These are phyloP conservation scores for Globisporangium sylvaticum DNA, from an alignment of 352 stramenopile genomes.

Conservation along the genomic window DNA sequence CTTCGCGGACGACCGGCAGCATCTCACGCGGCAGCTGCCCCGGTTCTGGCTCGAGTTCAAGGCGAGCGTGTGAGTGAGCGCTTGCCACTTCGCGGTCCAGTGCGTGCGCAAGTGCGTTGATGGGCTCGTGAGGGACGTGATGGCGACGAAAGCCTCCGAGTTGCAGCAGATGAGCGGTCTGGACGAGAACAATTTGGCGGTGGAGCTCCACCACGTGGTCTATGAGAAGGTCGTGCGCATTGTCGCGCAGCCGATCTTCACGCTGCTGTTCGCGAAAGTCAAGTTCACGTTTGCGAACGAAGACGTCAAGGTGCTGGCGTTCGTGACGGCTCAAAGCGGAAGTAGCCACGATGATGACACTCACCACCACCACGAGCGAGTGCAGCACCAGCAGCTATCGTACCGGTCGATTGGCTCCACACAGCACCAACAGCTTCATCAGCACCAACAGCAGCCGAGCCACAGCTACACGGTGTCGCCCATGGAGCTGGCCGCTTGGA, in stretches of 20 bases:
- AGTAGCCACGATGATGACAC: background rate
- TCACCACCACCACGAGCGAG: background rate
- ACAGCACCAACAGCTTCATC: conserved; percentile 15
- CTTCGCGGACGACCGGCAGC: conserved; percentile 39
- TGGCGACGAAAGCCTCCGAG: conserved; percentile 33
- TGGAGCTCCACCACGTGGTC: conserved; percentile 26
- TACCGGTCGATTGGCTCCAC: conserved; percentile 11
- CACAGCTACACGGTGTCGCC: background rate
- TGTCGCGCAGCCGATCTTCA: conserved; percentile 36
- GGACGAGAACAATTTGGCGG: conserved; percentile 22
- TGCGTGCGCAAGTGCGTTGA: conserved; percentile 30
- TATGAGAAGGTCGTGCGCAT: conserved; percentile 33
- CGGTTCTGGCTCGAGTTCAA: conserved; percentile 54
- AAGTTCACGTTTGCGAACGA: conserved; percentile 30
- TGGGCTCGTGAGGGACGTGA: conserved; percentile 28
- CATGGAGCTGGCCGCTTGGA: conserved; percentile 14
- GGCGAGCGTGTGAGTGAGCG: conserved; percentile 25
- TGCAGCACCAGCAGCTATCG: conserved; percentile 17
- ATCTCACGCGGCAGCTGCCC: conserved; percentile 29
- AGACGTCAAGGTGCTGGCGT: conserved; percentile 15
- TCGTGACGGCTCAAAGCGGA: background rate
- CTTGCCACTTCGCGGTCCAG: conserved; percentile 19
- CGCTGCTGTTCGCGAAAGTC: conserved; percentile 32
- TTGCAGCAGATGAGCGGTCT: conserved; percentile 45
- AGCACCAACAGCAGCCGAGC: background rate